Evolutionary conservation across 116 monocot species (phyloP).

Genomic region (Posidonia oceanica): DNA sequence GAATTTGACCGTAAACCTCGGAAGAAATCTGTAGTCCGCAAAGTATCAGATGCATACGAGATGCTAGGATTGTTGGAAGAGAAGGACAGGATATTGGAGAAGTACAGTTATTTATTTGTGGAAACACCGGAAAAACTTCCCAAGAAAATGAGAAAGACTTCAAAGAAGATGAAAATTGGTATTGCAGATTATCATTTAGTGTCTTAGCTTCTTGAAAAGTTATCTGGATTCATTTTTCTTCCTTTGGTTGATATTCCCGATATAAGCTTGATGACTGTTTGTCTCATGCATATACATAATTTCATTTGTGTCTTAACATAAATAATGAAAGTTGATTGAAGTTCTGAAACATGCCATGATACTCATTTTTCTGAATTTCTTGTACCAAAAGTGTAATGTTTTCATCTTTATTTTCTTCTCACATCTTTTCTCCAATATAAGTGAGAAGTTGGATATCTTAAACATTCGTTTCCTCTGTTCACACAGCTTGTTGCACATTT

Average conservation of each 20-base stretch:
- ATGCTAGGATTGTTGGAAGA: slow-evolving; percentile 59
- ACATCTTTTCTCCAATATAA: not conserved
- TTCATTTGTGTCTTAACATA: not conserved
- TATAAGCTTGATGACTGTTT: not conserved
- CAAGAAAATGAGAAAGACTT: slow-evolving; percentile 14
- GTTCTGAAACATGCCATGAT: not conserved
- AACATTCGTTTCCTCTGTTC: not conserved
- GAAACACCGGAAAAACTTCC: slow-evolving; percentile 12
- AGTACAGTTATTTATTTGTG: slow-evolving; percentile 46
- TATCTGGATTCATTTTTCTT: not conserved
- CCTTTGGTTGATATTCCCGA: not conserved
- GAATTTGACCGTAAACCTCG: slow-evolving; percentile 70
- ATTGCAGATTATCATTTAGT: not conserved
- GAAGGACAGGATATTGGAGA: slow-evolving; percentile 50
- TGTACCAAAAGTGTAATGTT: too few relatives aligned
- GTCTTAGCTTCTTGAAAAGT: not conserved
- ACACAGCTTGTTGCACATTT: not conserved
- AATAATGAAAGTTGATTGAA: not conserved
- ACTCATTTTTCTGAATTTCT: not conserved
- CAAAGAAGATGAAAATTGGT: slow-evolving; percentile 4
- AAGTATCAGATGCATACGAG: slow-evolving; percentile 91
- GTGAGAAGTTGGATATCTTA: not conserved
- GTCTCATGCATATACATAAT: not conserved
- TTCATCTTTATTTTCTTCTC: too few relatives aligned
- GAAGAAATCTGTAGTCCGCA: slow-evolving; percentile 56